These are phyloP conservation scores for Tricholomella constricta DNA, from an alignment of 768 basidiomycete genomes.

Conservation along the genomic window DNA sequence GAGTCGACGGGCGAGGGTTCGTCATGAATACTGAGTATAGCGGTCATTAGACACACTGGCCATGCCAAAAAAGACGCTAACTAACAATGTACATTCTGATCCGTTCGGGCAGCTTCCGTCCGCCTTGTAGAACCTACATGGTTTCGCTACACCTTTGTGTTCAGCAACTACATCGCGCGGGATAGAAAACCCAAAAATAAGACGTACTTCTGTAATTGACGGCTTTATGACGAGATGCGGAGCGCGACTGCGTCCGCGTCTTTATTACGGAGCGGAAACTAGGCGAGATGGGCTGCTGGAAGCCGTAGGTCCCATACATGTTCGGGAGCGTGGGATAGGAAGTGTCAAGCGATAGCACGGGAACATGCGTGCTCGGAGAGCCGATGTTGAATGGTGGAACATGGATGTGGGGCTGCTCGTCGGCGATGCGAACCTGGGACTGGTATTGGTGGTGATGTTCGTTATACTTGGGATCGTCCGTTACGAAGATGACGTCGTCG, in stretches of 20 bases:
- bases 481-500: slow-evolving; percentile 34
- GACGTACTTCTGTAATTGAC: slow-evolving; percentile 45
- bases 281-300: slow-evolving; percentile 10
- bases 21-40: slow-evolving; percentile 46
- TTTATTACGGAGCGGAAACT: neutral
- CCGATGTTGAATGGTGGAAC: slow-evolving; percentile 31
- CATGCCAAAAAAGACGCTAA: slow-evolving; percentile 4
- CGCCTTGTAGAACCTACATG: slow-evolving; percentile 55
- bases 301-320: slow-evolving; percentile 12
- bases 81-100: slow-evolving; percentile 61
- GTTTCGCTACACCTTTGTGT: slow-evolving; percentile 47
- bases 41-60: slow-evolving; percentile 3
- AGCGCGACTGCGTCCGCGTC: slow-evolving; percentile 22
- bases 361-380: slow-evolving; percentile 7
- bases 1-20: slow-evolving; percentile 22
- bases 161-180: neutral
- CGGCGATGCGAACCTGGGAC: slow-evolving; percentile 38
- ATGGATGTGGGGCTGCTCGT: slow-evolving; percentile 34
- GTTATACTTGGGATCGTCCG: slow-evolving; percentile 42
- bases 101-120: slow-evolving; percentile 55
- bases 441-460: slow-evolving; percentile 43
- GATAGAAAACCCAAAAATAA: neutral
- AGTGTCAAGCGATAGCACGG: slow-evolving; percentile 20
- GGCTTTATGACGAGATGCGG: slow-evolving; percentile 33
- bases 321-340: slow-evolving; percentile 15